These are phyloP conservation scores for Diaporthe sp. DNA, from an alignment of 2,329 filamentous ascomycete species.

Conservation along the genomic window DNA sequence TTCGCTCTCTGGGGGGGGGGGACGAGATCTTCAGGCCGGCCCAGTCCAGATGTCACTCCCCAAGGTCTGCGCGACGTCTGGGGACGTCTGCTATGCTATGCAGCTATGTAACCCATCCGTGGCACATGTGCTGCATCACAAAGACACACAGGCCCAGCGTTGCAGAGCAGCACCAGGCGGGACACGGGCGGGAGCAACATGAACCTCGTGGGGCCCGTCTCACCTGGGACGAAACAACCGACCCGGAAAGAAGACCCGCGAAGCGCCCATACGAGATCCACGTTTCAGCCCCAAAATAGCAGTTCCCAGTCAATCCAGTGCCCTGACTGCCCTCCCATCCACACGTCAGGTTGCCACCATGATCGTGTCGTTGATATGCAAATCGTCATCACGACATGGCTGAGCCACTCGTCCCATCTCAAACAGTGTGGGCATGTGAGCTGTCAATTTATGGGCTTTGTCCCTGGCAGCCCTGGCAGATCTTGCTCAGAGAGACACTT, in stretches of 20 bases:
- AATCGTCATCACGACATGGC: constrained; percentile 34
- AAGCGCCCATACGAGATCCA: constrained; percentile 39
- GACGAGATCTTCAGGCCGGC: neutral
- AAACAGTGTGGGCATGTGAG: constrained; percentile 13
- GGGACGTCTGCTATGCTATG: neutral
- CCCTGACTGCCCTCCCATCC: neutral
- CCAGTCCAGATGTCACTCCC: neutral
- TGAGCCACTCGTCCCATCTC: constrained; percentile 24
- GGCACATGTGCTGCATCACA: constrained; percentile 7
- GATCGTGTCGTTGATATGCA: constrained; percentile 25
- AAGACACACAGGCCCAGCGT: neutral
- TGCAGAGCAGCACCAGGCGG: neutral
- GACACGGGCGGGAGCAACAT: constrained; percentile 15
- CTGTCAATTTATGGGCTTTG: constrained; percentile 15
- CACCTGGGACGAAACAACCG: constrained; percentile 30
- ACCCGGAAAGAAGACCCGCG: constrained; percentile 28
- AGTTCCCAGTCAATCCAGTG: constrained; percentile 19
- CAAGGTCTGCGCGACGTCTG: neutral
- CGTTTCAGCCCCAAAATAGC: constrained; percentile 42
- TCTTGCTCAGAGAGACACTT: neutral
- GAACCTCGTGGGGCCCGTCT: constrained; percentile 17
- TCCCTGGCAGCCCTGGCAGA: neutral
- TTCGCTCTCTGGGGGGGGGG: neutral
- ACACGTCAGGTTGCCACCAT: constrained; percentile 2
- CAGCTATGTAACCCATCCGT: constrained; percentile 10